A percentile compares a stretch with the other conserved stretches of the same genome.
Evolutionary conservation across 2,329 filamentous ascomycete species (phyloP).

Genomic region (Colletotrichum chlorophyti): DNA sequence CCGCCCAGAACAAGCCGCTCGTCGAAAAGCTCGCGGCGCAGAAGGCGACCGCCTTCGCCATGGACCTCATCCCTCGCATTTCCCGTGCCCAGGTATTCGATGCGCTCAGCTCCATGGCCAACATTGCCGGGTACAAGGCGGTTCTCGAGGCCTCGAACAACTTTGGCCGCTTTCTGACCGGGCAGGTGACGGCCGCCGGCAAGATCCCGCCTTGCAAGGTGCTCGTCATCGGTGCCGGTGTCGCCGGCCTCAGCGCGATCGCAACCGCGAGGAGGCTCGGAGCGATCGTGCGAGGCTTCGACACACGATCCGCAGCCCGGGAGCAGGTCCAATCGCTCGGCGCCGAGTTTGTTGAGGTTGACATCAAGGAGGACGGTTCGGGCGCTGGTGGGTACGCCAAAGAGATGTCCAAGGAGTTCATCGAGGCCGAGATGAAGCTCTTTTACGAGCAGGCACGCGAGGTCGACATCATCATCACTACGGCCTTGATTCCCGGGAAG

Average conservation of each 20-base stretch:
- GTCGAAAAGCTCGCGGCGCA: constrained; percentile 75
- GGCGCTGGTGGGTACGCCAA: constrained; percentile 90
- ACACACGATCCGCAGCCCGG: constrained; percentile 85
- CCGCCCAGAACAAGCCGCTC: constrained; percentile 77
- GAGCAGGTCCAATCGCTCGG: constrained; percentile 92
- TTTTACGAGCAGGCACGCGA: constrained; percentile 88
- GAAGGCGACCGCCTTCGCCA: constrained; percentile 81
- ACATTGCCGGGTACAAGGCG: constrained; percentile 93
- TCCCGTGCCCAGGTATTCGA: constrained; percentile 89
- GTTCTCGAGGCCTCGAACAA: constrained; percentile 89
- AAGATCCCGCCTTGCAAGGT: constrained; percentile 92
- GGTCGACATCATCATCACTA: constrained; percentile 92
- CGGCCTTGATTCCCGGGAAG: constrained; percentile 86
- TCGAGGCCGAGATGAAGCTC: constrained; percentile 90
- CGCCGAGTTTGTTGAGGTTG: constrained; percentile 88
- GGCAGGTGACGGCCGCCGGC: constrained; percentile 88
- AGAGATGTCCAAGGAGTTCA: constrained; percentile 93
- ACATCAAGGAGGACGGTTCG: constrained; percentile 82
- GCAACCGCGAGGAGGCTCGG: constrained; percentile 85
- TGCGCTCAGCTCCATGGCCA: constrained; percentile 90
- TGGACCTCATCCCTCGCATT: constrained; percentile 93
- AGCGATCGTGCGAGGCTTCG: constrained; percentile 88
- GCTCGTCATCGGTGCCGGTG: constrained; percentile 87
- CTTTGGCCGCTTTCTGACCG: constrained; percentile 87
- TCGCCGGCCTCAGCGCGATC: constrained; percentile 88